phyloP scores from a whole-genome alignment of 148 eudicot species.

The Spergularia marina region DNA sequence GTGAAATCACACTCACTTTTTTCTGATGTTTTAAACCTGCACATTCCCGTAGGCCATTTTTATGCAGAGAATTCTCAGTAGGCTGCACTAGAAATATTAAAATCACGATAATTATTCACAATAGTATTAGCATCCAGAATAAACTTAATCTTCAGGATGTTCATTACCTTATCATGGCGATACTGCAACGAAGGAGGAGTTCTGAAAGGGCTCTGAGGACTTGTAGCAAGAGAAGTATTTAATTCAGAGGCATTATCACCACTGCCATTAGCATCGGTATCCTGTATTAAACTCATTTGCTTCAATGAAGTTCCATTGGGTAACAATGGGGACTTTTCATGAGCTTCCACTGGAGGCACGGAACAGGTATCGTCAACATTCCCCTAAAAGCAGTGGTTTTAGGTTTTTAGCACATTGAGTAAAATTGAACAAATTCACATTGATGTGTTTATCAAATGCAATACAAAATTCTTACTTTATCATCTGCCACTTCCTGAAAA shows the following conservation, averaged over 20 bases:
- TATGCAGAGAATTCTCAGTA: slow-evolving; percentile 28
- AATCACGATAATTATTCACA: slow-evolving; percentile 6
- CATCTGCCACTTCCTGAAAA: slow-evolving; percentile 45
- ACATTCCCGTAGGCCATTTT: slow-evolving; percentile 37
- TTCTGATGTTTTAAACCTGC: slow-evolving; percentile 67
- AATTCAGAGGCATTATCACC: slow-evolving; percentile 27
- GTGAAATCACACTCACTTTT: slow-evolving; percentile 42
- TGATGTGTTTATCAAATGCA: slow-evolving; percentile 4
- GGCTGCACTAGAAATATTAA: slow-evolving; percentile 42
- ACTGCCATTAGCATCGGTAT: slow-evolving; percentile 20
- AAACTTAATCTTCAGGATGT: not conserved
- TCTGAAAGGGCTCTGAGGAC: slow-evolving; percentile 62
- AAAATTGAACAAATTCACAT: not conserved
- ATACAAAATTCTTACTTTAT: slow-evolving; percentile 35
- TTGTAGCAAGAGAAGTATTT: slow-evolving; percentile 24
- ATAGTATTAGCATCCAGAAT: not conserved
- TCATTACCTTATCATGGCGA: slow-evolving; percentile 63
- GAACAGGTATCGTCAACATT: slow-evolving; percentile 50
- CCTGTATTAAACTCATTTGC: slow-evolving; percentile 26
- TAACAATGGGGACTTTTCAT: slow-evolving; percentile 32
- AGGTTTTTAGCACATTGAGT: slow-evolving; percentile 11
- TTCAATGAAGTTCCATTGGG: slow-evolving; percentile 33
- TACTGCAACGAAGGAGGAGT: slow-evolving; percentile 87
- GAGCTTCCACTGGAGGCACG: slow-evolving; percentile 37
- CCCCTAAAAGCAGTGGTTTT: slow-evolving; percentile 23